phyloP scores from a whole-genome alignment of 2,329 filamentous ascomycete genomes.

The Fusarium paranaense region DNA sequence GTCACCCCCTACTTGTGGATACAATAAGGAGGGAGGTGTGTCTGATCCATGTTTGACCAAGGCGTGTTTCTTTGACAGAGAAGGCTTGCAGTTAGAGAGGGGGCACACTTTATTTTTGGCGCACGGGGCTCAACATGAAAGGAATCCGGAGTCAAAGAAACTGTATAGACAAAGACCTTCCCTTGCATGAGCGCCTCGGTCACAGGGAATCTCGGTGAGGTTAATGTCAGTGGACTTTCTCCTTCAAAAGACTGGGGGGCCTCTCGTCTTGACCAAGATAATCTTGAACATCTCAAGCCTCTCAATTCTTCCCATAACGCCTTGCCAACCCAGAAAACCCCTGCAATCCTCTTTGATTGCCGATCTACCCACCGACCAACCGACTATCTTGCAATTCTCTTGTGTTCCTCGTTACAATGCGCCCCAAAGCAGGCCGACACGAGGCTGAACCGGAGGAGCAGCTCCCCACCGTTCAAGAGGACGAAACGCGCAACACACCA shows the following conservation, averaged over 20 bases:
- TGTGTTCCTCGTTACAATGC: not conserved
- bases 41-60: not conserved
- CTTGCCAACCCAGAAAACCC: not conserved
- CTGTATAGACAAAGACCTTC: constrained; percentile 23
- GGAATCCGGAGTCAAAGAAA: constrained; percentile 8
- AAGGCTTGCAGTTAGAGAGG: not conserved
- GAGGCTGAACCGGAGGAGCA: not conserved
- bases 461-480: not conserved
- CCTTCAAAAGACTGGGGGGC: constrained; percentile 13
- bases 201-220: not conserved
- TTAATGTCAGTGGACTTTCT: not conserved
- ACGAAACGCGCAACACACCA: not conserved
- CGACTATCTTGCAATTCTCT: not conserved
- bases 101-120: constrained; percentile 18
- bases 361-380: not conserved
- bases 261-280: constrained; percentile 6
- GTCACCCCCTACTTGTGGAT: not conserved
- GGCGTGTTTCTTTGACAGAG: constrained; percentile 7
- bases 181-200: not conserved
- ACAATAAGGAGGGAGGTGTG: not conserved
- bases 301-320: not conserved
- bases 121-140: constrained; percentile 14
- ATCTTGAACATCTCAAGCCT: not conserved
- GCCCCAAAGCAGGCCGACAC: not conserved
- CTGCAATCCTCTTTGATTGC: not conserved